phyloP scores from a whole-genome alignment of 2,329 filamentous ascomycete species.

The Curvularia hawaiiensis region DNA sequence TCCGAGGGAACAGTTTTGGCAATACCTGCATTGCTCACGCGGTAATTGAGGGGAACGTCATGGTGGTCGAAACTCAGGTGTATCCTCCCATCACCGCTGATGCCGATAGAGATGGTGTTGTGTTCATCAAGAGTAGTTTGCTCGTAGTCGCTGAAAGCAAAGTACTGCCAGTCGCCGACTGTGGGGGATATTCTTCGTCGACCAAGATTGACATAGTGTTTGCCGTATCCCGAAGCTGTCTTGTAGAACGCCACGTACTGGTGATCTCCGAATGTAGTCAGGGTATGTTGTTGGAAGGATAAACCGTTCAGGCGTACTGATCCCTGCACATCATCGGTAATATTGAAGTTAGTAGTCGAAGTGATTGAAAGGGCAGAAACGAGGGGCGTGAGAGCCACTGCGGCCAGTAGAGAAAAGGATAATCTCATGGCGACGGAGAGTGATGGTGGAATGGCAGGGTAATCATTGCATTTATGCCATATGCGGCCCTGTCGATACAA shows the following conservation, averaged over 20 bases:
- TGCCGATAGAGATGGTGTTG: constrained; percentile 59
- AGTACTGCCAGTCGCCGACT: constrained; percentile 50
- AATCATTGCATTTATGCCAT: not conserved
- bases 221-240: constrained; percentile 38
- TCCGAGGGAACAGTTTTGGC: constrained; percentile 36
- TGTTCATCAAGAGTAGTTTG: constrained; percentile 59
- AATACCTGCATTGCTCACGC: constrained; percentile 38
- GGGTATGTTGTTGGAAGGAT: constrained; percentile 56
- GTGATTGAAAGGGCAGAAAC: constrained; percentile 31
- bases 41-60: constrained; percentile 45
- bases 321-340: constrained; percentile 42
- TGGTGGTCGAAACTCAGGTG: constrained; percentile 61
- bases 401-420: constrained; percentile 13
- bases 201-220: constrained; percentile 53
- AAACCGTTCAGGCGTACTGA: constrained; percentile 53
- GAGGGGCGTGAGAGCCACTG: constrained; percentile 20
- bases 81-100: constrained; percentile 59
- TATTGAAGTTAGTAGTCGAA: constrained; percentile 36
- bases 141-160: constrained; percentile 57
- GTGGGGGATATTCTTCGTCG: constrained; percentile 51
- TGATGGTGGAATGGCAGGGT: not conserved
- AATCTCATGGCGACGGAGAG: constrained; percentile 22
- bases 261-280: constrained; percentile 55
- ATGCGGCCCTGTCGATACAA: not conserved
- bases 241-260: constrained; percentile 58